Conservation (phyloP, 805 yeast genomes). For the Candida chilensis region DNA sequence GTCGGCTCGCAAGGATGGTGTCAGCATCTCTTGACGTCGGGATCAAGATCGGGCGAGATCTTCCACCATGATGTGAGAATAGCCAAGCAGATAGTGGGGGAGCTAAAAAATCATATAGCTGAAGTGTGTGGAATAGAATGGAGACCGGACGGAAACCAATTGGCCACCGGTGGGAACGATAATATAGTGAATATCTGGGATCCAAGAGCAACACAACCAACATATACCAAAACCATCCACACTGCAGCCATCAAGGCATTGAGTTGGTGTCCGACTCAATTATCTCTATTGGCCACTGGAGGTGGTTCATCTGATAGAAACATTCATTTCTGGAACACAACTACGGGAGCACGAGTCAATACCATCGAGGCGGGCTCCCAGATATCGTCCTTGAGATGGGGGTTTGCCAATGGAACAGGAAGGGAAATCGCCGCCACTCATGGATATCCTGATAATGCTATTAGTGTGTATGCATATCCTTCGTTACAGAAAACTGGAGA, state of each 20-base stretch:
- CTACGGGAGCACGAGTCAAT: constrained; percentile 80
- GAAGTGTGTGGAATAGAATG: constrained; percentile 92
- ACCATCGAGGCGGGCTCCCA: constrained; percentile 90
- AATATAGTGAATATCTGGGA: constrained; percentile 93
- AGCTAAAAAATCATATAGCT: constrained; percentile 62
- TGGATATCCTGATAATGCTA: constrained; percentile 83
- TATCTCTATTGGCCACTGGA: constrained; percentile 83
- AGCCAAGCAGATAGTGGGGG: constrained; percentile 61
- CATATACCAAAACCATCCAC: constrained; percentile 70
- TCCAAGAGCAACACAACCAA: constrained; percentile 59
- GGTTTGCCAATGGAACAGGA: constrained; percentile 63
- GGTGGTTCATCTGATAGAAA: constrained; percentile 90
- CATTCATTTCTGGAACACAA: constrained; percentile 92
- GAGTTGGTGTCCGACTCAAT: constrained; percentile 89
- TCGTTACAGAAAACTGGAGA: constrained; percentile 82
- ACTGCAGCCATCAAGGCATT: constrained; percentile 93
- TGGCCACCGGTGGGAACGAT: constrained; percentile 93
- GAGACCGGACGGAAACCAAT: constrained; percentile 73
- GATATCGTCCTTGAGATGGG: constrained; percentile 92
- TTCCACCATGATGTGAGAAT: constrained; percentile 87
- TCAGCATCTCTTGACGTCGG: constrained; percentile 73
- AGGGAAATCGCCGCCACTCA: constrained; percentile 87
- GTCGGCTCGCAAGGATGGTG: constrained; percentile 84
- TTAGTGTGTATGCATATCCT: constrained; percentile 80
- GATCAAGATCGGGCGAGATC: constrained; percentile 77